Evolutionary conservation across 139 green algal genomes (phyloP).

Genomic region (Closterium sp.): DNA sequence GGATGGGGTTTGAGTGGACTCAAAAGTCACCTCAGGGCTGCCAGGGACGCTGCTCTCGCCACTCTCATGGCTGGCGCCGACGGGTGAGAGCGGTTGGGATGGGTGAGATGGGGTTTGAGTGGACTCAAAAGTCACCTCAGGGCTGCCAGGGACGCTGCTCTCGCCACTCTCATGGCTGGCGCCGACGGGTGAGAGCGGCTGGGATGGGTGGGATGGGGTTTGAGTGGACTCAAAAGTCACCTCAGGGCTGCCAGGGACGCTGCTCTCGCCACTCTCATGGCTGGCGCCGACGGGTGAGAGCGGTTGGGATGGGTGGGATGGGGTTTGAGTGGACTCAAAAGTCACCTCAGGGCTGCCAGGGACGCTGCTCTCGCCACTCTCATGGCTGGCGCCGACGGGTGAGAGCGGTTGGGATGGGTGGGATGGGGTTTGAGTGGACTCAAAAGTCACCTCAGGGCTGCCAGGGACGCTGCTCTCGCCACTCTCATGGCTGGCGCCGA

Average conservation of each 20-base stretch:
- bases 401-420: neutral
- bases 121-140: too few species aligned
- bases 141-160: neutral
- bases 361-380: neutral
- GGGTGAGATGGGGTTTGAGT: too few species aligned
- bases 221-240: too few species aligned
- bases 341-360: neutral
- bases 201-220: too few species aligned
- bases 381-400: neutral
- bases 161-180: neutral
- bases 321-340: too few species aligned
- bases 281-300: neutral
- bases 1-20: too few species aligned
- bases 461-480: neutral
- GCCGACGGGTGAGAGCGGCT: neutral
- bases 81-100: neutral
- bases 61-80: neutral
- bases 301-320: too few species aligned
- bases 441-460: too few species aligned
- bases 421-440: too few species aligned
- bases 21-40: too few species aligned
- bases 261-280: neutral
- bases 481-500: neutral
- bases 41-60: neutral
- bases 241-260: neutral